phyloP scores from a whole-genome alignment of 2,329 filamentous ascomycete species.

The Polytolypa hystricis region DNA sequence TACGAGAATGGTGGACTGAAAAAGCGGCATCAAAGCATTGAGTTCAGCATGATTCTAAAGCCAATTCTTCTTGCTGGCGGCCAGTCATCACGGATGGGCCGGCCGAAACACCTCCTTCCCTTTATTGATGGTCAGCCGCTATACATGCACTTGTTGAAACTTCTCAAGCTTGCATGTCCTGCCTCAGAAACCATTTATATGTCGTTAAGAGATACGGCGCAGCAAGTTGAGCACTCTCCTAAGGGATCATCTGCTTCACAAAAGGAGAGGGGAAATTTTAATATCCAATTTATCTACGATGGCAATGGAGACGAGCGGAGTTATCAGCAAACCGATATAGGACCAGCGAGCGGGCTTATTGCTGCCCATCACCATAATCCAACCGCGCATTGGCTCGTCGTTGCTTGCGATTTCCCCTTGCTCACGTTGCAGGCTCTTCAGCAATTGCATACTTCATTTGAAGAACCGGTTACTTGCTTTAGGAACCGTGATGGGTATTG shows the following conservation, averaged over 20 bases:
- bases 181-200: conserved; percentile 17
- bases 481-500: conserved; percentile 18
- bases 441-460: conserved; percentile 17
- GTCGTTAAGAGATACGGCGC: conserved; percentile 12
- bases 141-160: conserved; percentile 18
- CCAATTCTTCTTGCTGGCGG: conserved; percentile 25
- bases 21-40: too few relatives aligned
- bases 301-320: not conserved
- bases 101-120: conserved; percentile 22
- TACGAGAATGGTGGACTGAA: too few relatives aligned
- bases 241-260: not conserved
- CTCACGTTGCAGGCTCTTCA: conserved; percentile 17
- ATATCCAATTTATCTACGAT: conserved; percentile 7
- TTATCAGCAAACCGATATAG: conserved; percentile 11
- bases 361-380: conserved; percentile 19
- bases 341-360: conserved; percentile 21
- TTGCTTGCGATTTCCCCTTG: conserved; percentile 26
- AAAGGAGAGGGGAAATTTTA: not conserved
- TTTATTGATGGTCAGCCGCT: conserved; percentile 16
- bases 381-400: conserved; percentile 22
- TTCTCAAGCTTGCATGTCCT: conserved; percentile 16
- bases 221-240: not conserved
- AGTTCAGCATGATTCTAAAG: too few relatives aligned
- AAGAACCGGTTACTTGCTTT: conserved; percentile 25
- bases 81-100: conserved; percentile 21